These are phyloP conservation scores for Phialocephala subalpina DNA, from an alignment of 2,329 filamentous ascomycete species.

Conservation along the genomic window DNA sequence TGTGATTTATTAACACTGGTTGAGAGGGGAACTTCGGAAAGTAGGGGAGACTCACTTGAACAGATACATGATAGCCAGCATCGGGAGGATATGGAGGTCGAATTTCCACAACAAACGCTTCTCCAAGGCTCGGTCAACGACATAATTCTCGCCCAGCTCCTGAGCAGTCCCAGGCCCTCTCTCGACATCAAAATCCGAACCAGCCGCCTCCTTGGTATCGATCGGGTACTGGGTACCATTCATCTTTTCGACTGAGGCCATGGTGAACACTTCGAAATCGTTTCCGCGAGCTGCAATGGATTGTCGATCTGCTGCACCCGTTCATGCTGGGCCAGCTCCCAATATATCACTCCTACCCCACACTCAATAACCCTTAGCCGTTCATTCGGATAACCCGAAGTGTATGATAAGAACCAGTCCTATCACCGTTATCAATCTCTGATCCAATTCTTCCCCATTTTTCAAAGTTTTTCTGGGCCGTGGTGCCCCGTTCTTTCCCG, in stretches of 20 bases:
- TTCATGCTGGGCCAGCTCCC: neutral
- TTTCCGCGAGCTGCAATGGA: neutral
- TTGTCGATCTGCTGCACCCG: neutral
- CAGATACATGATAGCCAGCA: slow-evolving; percentile 52
- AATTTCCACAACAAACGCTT: slow-evolving; percentile 48
- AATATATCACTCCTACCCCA: neutral
- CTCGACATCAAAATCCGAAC: slow-evolving; percentile 15
- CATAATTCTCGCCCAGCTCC: slow-evolving; percentile 10
- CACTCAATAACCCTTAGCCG: neutral
- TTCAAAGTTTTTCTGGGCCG: neutral
- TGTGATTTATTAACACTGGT: slow-evolving; percentile 20
- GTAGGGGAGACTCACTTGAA: slow-evolving; percentile 46
- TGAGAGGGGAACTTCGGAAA: neutral
- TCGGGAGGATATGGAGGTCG: slow-evolving; percentile 51
- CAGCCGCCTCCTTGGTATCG: slow-evolving; percentile 12
- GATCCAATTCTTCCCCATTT: neutral
- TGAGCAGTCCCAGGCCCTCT: neutral
- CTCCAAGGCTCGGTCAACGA: slow-evolving; percentile 31
- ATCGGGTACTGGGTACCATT: neutral
- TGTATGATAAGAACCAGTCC: too few relatives aligned
- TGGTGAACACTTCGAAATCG: neutral
- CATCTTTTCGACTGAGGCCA: slow-evolving; percentile 10
- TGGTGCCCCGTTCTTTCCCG: neutral
- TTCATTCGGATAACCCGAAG: neutral
- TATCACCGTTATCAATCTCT: neutral